Percentiles rank a stretch among this genome's conserved stretches.
phyloP scores from a whole-genome alignment of 2,329 filamentous ascomycete genomes.

The Fusarium sp. region DNA sequence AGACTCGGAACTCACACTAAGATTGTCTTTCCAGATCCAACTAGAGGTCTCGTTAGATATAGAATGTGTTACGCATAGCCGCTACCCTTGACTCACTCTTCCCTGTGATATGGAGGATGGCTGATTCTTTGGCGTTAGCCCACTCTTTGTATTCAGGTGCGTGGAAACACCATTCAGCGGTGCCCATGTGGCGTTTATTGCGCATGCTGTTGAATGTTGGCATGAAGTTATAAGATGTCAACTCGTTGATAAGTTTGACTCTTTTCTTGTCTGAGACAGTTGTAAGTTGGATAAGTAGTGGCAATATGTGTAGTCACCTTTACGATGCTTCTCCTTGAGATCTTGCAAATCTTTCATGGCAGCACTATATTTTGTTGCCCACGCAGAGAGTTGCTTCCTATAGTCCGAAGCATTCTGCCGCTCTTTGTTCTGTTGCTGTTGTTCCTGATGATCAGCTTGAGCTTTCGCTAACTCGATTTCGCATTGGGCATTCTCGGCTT shows the following conservation, averaged over 20 bases:
- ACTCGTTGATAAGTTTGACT: background rate
- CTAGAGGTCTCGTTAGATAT: background rate
- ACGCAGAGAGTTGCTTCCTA: background rate
- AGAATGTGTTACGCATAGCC: accelerated
- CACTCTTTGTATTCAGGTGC: background rate
- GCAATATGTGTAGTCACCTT: background rate
- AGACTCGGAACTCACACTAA: background rate
- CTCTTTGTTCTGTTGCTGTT: conserved; percentile 1
- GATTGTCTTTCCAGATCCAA: conserved; percentile 29
- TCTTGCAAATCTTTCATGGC: background rate
- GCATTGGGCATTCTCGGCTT: background rate
- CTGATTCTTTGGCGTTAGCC: background rate
- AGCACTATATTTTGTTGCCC: background rate
- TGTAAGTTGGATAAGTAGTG: accelerated
- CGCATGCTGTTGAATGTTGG: conserved; percentile 10
- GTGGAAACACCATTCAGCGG: conserved; percentile 12
- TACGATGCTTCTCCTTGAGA: background rate
- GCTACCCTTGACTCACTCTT: conserved; percentile 2
- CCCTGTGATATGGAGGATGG: conserved; percentile 12
- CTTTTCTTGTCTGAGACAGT: background rate
- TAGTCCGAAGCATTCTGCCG: background rate
- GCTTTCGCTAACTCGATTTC: conserved; percentile 12
- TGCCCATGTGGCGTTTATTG: conserved; percentile 17
- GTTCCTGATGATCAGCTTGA: background rate
- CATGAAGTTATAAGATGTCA: conserved; percentile 8